Base-by-base conservation (phyloP, 306 rosid genomes). In the Amphicarpaea edgeworthii region DNA sequence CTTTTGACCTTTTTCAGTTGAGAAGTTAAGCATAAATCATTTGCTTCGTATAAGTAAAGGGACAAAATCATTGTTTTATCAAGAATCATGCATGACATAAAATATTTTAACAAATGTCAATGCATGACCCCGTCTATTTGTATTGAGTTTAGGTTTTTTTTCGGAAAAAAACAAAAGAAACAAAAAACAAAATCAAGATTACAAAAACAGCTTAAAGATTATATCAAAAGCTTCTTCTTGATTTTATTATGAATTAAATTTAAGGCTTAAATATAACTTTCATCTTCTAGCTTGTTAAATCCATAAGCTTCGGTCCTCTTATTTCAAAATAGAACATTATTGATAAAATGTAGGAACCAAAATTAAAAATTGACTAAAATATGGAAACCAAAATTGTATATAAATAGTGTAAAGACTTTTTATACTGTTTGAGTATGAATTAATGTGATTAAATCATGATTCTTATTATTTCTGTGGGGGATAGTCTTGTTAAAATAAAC, bases 1-100 rank as follows among this genome's bases (percentile, higher is more conserved):
- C 68, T 43, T 61, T 86, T 88, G 83, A 85, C 88, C 88, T 68
- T 83, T 82, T 73, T 70, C 37, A 14, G 74, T 76, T 72, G 26
- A 63, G 72, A 85, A 83, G 84, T 81, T 88, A 62, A 62, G 21
- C 62, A 34, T 1, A 83, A 85, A 81, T 85, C 79, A 84, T 80
- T 59, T 65, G 16, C 11, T 80, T 38, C 45, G 2, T 32, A 42
- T 19, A 73, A 55, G 54, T 65, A 32, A 20, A 30, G 83, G 70
- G 75, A 80, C 79, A 79, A n/a, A 53, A 79, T 79, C 61, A 73
- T 79, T 79, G 70, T 34, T 73, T 54, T 43, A 64, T 54, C 62
- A 28, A 49, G 17, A 41, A 41, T 71, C 76, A 12, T 62, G 67
- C 66, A 45, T 38, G 5, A 7, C 37, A 70, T 58, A 1, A 45